phyloP scores from a whole-genome alignment of 2,329 filamentous ascomycete genomes.

The Fusarium bactridioides region DNA sequence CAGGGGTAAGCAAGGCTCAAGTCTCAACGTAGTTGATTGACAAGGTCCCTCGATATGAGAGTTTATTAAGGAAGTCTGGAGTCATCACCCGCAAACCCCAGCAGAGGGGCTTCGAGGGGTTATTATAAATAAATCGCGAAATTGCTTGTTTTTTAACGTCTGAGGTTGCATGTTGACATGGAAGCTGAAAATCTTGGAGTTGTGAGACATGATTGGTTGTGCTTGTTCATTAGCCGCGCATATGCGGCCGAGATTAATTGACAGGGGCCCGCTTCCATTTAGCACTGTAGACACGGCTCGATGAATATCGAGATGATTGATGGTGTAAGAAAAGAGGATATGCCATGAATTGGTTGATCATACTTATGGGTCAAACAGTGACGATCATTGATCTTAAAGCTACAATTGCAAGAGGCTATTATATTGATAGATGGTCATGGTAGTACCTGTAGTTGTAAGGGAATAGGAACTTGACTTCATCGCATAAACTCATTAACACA shows the following conservation, averaged over 20 bases:
- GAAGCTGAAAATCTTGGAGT: not conserved
- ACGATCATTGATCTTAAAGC: rapidly evolving
- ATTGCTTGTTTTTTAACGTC: constrained; percentile 23
- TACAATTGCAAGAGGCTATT: not conserved
- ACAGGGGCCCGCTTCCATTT: constrained; percentile 14
- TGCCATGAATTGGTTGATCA: not conserved
- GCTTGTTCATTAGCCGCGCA: constrained; percentile 37
- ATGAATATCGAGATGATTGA: not conserved
- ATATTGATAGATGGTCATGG: not conserved
- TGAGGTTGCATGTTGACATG: not conserved
- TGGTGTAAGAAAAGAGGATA: not conserved
- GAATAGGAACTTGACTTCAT: not conserved
- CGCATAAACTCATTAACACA: not conserved
- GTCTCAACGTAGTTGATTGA: not conserved
- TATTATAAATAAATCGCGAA: constrained; percentile 15
- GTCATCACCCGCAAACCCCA: constrained; percentile 1
- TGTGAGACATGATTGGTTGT: constrained; percentile 32
- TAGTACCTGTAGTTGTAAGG: not conserved
- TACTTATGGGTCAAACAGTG: too few species aligned
- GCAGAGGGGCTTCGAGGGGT: constrained; percentile 4
- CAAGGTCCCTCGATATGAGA: constrained; percentile 14
- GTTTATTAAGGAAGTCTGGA: not conserved
- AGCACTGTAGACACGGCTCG: constrained; percentile 25
- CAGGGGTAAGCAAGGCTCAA: not conserved
- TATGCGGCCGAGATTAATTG: constrained; percentile 42